phyloP scores from a whole-genome alignment of 2,329 filamentous ascomycete genomes.

The Colletotrichum caudatum region DNA sequence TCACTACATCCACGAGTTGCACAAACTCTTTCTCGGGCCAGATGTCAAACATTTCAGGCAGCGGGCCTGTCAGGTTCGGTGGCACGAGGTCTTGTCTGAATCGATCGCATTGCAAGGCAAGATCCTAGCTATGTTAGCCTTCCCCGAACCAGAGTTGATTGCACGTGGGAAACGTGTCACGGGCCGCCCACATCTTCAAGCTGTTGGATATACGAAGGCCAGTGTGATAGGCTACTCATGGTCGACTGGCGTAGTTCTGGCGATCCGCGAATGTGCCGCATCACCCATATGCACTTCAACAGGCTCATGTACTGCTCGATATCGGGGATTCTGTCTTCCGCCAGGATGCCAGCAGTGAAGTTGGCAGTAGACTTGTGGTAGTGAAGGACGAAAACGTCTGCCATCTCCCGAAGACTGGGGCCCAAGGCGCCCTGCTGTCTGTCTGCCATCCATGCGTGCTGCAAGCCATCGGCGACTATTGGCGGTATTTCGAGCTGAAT shows the following conservation, averaged over 20 bases:
- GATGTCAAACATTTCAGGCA: constrained; percentile 46
- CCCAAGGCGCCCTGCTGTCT: constrained; percentile 7
- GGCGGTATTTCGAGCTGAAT: constrained; percentile 42
- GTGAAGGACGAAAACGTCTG: constrained; percentile 51
- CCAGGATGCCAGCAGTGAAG: constrained; percentile 45
- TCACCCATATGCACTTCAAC: constrained; percentile 51
- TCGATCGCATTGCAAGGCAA: constrained; percentile 46
- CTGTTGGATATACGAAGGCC: constrained; percentile 51
- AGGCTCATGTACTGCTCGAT: constrained; percentile 49
- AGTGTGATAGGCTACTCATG: constrained; percentile 47
- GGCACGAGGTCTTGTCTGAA: constrained; percentile 47
- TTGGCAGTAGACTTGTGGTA: constrained; percentile 46
- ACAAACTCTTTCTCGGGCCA: constrained; percentile 48
- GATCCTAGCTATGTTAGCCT: constrained; percentile 42
- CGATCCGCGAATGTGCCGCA: constrained; percentile 40
- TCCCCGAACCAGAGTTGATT: too few relatives aligned
- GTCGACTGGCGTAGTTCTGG: constrained; percentile 34
- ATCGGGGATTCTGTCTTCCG: constrained; percentile 44
- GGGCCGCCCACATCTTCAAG: constrained; percentile 49
- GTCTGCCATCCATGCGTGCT: constrained; percentile 19
- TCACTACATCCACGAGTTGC: constrained; percentile 49
- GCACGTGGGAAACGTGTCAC: background rate
- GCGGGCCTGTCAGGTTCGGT: constrained; percentile 42
- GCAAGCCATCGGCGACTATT: constrained; percentile 43
- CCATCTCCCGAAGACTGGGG: constrained; percentile 44